Conservation (phyloP, 139 green algal species). For the Gonium pectorale region DNA sequence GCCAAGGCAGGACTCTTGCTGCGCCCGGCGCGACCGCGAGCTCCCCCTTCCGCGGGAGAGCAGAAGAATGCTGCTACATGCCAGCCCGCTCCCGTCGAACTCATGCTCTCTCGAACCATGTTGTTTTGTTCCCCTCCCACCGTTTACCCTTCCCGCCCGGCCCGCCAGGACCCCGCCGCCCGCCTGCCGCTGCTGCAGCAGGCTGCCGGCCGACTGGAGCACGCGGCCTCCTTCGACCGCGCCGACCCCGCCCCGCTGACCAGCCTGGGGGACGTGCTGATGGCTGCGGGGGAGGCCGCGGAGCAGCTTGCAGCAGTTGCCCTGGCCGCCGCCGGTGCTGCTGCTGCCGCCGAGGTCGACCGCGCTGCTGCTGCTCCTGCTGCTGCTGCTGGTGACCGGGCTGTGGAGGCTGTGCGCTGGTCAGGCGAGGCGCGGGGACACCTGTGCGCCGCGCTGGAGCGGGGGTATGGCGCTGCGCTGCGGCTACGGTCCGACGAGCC, state of each 20-base stretch:
- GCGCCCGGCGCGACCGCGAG: no score
- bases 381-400: neutral
- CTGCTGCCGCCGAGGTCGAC: neutral
- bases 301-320: slow-evolving; percentile 14
- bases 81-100: no score
- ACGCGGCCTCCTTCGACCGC: slow-evolving; percentile 62
- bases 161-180: slow-evolving; percentile 31
- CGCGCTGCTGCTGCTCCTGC: neutral
- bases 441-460: slow-evolving; percentile 55
- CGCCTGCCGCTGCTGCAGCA: slow-evolving; percentile 60
- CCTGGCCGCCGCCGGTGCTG: neutral
- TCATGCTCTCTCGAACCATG: no score
- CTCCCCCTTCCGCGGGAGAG: no score
- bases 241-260: slow-evolving; percentile 68
- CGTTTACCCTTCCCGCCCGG: neutral
- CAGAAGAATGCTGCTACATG: no score
- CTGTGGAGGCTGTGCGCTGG: neutral
- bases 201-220: slow-evolving; percentile 61
- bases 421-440: neutral
- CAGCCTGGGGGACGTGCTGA: slow-evolving; percentile 75
- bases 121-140: no score
- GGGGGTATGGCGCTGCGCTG: slow-evolving; percentile 78
- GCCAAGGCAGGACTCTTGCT: no score
- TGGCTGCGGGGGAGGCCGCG: slow-evolving; percentile 65
- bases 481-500: slow-evolving; percentile 56